phyloP scores from a whole-genome alignment of 2,329 filamentous ascomycete genomes.

The Hortaea werneckii region DNA sequence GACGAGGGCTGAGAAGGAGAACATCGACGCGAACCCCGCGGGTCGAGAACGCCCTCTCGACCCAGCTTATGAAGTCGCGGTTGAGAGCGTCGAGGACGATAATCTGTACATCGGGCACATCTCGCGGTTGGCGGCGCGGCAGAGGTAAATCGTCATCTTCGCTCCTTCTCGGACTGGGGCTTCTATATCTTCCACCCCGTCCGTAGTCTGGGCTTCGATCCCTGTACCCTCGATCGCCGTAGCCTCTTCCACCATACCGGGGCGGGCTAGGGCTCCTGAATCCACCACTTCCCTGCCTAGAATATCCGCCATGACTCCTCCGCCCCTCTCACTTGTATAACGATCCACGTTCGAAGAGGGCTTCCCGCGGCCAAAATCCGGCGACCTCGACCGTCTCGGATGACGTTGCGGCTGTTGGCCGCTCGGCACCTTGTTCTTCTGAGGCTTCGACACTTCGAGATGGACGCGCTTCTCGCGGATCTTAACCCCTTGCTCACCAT shows the following conservation, averaged over 20 bases:
- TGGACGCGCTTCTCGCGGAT: slow-evolving; percentile 89
- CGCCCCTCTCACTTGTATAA: slow-evolving; percentile 21
- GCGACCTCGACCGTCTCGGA: slow-evolving; percentile 46
- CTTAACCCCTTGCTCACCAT: slow-evolving; percentile 67
- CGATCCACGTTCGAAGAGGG: slow-evolving; percentile 38
- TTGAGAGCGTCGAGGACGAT: slow-evolving; percentile 70
- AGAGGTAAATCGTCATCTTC: slow-evolving; percentile 57
- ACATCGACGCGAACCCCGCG: slow-evolving; percentile 67
- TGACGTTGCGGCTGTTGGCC: slow-evolving; percentile 11
- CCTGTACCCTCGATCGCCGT: slow-evolving; percentile 25
- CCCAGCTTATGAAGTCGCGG: slow-evolving; percentile 71
- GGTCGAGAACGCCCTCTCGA: slow-evolving; percentile 64
- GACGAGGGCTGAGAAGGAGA: slow-evolving; percentile 66
- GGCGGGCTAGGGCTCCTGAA: slow-evolving; percentile 37
- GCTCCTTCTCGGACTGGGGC: slow-evolving; percentile 55
- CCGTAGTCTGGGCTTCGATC: slow-evolving; percentile 32
- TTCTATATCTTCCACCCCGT: slow-evolving; percentile 36
- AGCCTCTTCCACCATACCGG: slow-evolving; percentile 26
- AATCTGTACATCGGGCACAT: slow-evolving; percentile 84
- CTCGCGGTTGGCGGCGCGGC: slow-evolving; percentile 59
- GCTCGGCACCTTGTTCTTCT: slow-evolving; percentile 41
- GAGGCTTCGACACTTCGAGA: slow-evolving; percentile 79
- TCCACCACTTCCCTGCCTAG: slow-evolving; percentile 20
- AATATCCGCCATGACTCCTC: neutral
- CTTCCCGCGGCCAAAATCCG: slow-evolving; percentile 44